Evolutionary conservation across 2,329 filamentous ascomycete genomes (phyloP), one percentile per base, ranked within the genome.

Genomic region (Monosporascus sp.): DNA sequence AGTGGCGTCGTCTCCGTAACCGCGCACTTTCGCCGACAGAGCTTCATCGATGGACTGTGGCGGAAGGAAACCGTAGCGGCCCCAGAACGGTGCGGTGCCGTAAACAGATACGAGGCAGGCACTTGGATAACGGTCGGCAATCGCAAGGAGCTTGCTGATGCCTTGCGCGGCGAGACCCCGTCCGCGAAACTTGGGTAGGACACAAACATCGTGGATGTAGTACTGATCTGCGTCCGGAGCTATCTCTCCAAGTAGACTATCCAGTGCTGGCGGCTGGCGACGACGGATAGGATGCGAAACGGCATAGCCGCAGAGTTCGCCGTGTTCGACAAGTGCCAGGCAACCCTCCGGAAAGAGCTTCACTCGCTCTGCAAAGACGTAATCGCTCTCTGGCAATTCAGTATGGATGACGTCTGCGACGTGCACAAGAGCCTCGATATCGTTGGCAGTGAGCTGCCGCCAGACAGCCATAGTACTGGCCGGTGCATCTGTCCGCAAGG

Each of bases 181-280:
- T 1, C 67, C 65, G 11, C 69, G 66, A 4, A 61, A 54, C 17
- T 38, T 46, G 1, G 63, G 63, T 9, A 69, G 52, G 37, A 73
- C 55, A 20, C 64, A 69, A 6, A 73, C 48, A 52, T 72, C 70
- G 55, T 72, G 70, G 18, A 73, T 67, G 54, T 72, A 72, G 49
- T 69, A 72, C 56, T 70, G 65, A 51, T 70, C 61, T 18, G 67
- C 68, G 7, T 66, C 60, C 1, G 49, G 28, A 2, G 64, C 28
- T 22, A 72, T 66, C 35, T 55, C 51, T 3, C 62, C 62, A 2
- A 72, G 61, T 17, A 67, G 46, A n/a, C 44, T 61, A 54, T 70
- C 58, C 4, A 72, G 60, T 2, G 63, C 62, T 0, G 70, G 70
- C 2, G 66, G 70, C 26, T 65, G 56, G 44, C 51, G 37, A 5